These are phyloP conservation scores for Trichopus zeylanicus DNA, from an alignment of 116 monocot genomes.

Conservation along the genomic window DNA sequence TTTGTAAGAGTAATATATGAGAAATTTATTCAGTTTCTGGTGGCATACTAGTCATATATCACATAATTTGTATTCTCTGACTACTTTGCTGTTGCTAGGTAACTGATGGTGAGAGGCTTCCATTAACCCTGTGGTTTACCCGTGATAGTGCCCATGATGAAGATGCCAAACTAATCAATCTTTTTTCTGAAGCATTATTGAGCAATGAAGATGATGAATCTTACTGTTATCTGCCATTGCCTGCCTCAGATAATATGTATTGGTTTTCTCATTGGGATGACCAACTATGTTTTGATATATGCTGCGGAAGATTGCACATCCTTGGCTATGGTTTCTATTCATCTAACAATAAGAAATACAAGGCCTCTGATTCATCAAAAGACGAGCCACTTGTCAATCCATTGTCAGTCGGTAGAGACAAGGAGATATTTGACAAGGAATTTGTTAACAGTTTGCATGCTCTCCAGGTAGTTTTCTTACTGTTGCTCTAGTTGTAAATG, in stretches of 20 bases:
- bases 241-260: conserved; percentile 84
- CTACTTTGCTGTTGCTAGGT: conserved; percentile 28
- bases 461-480: conserved; percentile 54
- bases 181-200: conserved; percentile 40
- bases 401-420: conserved; percentile 37
- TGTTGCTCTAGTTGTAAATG: neutral
- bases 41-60: conserved; percentile 1
- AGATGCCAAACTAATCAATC: conserved; percentile 68
- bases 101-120: conserved; percentile 79
- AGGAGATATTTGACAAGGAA: conserved; percentile 43
- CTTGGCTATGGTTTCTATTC: conserved; percentile 46
- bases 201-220: conserved; percentile 8
- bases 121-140: conserved; percentile 91
- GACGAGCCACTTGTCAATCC: conserved; percentile 48
- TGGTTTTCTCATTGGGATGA: conserved; percentile 41
- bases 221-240: conserved; percentile 33
- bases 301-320: conserved; percentile 41
- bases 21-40: neutral
- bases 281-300: conserved; percentile 61
- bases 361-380: conserved; percentile 9
- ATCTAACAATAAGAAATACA: conserved; percentile 6
- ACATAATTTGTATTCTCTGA: neutral
- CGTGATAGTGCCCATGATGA: conserved; percentile 81
- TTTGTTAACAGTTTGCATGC: conserved; percentile 81
- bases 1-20: too few relatives aligned